Conservation (phyloP, 2,329 filamentous ascomycete species). For the Talaromyces marneffei region DNA sequence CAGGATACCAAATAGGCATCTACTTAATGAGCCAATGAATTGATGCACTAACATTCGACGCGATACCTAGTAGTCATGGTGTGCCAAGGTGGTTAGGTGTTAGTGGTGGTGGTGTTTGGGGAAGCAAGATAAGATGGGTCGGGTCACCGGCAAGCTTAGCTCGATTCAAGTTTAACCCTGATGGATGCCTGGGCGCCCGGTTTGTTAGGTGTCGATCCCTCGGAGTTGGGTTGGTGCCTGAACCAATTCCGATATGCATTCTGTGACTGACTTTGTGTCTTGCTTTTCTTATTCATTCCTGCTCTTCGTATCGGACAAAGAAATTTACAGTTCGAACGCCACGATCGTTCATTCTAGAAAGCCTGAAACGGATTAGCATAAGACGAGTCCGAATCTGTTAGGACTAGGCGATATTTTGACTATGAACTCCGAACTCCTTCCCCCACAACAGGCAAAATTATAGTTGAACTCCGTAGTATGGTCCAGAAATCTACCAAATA, state of each 20-base stretch:
- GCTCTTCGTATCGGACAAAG: neutral
- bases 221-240: neutral
- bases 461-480: neutral
- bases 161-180: neutral
- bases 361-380: neutral
- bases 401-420: neutral
- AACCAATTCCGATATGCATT: neutral
- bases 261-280: neutral
- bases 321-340: neutral
- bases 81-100: neutral
- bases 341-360: neutral
- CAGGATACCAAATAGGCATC: neutral
- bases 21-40: conserved; percentile 5
- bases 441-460: neutral
- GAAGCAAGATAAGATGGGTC: neutral
- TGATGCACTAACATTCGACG: conserved; percentile 61
- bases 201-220: neutral
- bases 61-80: conserved; percentile 45
- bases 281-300: neutral
- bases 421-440: neutral
- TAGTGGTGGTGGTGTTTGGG: neutral
- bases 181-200: conserved; percentile 1
- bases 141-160: too few species aligned
- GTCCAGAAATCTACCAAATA: neutral
- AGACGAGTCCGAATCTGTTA: neutral